Conservation (phyloP, 805 yeast species). For the Candida mattraensis region DNA sequence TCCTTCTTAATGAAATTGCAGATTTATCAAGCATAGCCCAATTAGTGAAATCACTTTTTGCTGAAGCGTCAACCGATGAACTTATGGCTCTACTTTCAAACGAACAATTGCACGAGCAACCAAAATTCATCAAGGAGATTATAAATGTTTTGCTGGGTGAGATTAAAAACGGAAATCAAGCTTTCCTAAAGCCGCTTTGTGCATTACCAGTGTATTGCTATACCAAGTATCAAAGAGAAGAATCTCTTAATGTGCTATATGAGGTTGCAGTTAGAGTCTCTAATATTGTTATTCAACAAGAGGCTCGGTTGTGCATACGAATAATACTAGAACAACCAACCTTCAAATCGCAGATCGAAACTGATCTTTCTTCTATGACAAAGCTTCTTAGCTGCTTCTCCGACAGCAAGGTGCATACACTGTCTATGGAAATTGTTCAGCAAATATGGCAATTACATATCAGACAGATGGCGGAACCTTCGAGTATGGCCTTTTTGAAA, state of each 20-base stretch:
- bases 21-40: slow-evolving; percentile 27
- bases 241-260: slow-evolving; percentile 26
- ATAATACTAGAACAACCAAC: slow-evolving; percentile 53
- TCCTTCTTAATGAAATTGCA: slow-evolving; percentile 42
- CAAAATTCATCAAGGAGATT: slow-evolving; percentile 32
- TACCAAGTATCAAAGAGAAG: slow-evolving; percentile 35
- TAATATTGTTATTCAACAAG: neutral
- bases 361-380: slow-evolving; percentile 14
- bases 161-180: no score
- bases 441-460: slow-evolving; percentile 42
- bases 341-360: slow-evolving; percentile 52
- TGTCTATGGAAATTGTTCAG: slow-evolving; percentile 31
- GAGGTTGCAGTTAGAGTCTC: no score
- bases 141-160: no score
- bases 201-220: slow-evolving; percentile 52
- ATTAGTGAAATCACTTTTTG: slow-evolving; percentile 34
- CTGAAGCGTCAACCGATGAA: slow-evolving; percentile 18
- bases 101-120: slow-evolving; percentile 50
- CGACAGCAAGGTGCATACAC: slow-evolving; percentile 20
- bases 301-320: slow-evolving; percentile 21
- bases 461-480: slow-evolving; percentile 37
- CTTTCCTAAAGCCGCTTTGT: no score
- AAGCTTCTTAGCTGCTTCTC: no score
- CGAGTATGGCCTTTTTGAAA: slow-evolving; percentile 26
- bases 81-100: slow-evolving; percentile 33